Percentiles rank a stretch among this genome's conserved stretches.
Conservation (phyloP, 306 rosid genomes). For the Fagus sylvatica region DNA sequence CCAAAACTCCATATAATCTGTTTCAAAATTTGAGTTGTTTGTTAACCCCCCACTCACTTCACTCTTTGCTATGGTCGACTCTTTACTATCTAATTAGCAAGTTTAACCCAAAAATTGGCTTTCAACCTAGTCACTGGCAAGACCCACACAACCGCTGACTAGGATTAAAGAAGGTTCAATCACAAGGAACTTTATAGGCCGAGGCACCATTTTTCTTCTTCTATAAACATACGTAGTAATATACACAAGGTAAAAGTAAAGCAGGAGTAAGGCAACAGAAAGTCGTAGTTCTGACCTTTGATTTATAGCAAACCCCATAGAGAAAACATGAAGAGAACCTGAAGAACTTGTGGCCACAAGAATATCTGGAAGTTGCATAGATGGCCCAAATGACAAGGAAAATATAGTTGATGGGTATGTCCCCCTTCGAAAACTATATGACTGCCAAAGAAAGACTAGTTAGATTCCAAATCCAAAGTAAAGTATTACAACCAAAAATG, state of each 20-base stretch:
- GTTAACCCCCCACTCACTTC: background rate
- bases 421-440: slow-evolving; percentile 95
- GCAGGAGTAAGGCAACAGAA: background rate
- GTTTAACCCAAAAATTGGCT: background rate
- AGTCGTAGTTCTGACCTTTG: slow-evolving; percentile 60
- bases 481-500: slow-evolving; percentile 8
- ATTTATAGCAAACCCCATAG: slow-evolving; percentile 61
- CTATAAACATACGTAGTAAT: background rate
- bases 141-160: too few species aligned
- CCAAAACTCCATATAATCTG: background rate
- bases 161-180: too few species aligned
- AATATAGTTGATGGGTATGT: slow-evolving; percentile 79
- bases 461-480: slow-evolving; percentile 26
- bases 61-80: background rate
- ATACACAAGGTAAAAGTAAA: background rate
- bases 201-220: too few species aligned
- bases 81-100: background rate
- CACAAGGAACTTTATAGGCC: too few species aligned
- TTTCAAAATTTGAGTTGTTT: background rate
- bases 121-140: too few species aligned
- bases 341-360: slow-evolving; percentile 91
- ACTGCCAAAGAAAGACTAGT: slow-evolving; percentile 51
- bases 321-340: slow-evolving; percentile 89
- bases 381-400: slow-evolving; percentile 88
- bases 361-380: slow-evolving; percentile 74